A percentile compares a stretch with the other conserved stretches of the same genome.
phyloP scores from a whole-genome alignment of 371 early-diverging fungal species.

The Rhizopus arrhizus region DNA sequence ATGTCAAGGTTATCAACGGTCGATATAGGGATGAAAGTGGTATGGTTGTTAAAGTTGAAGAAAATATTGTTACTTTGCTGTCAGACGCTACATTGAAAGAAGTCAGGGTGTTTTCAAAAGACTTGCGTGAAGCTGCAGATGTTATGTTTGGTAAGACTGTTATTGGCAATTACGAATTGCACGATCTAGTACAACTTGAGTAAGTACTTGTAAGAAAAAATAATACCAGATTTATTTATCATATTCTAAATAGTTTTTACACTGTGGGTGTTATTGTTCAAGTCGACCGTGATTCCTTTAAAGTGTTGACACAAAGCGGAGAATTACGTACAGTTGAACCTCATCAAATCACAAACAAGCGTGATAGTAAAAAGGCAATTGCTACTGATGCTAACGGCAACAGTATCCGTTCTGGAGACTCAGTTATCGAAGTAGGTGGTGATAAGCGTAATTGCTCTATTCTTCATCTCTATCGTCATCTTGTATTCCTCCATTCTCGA shows the following conservation, averaged over 20 bases:
- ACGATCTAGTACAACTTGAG: slow-evolving; percentile 86
- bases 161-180: slow-evolving; percentile 72
- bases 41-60: slow-evolving; percentile 80
- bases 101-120: slow-evolving; percentile 84
- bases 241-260: slow-evolving; percentile 45
- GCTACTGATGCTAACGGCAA: slow-evolving; percentile 80
- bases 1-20: slow-evolving; percentile 93
- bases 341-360: slow-evolving; percentile 72
- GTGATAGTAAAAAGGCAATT: slow-evolving; percentile 68
- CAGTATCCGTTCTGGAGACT: slow-evolving; percentile 79
- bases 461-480: slow-evolving; percentile 70
- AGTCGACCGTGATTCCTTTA: slow-evolving; percentile 74
- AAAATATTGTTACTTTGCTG: slow-evolving; percentile 79
- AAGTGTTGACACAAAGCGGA: slow-evolving; percentile 82
- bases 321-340: slow-evolving; percentile 67
- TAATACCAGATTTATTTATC: neutral
- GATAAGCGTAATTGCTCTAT: slow-evolving; percentile 67
- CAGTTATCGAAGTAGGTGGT: slow-evolving; percentile 71
- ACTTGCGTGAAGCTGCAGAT: slow-evolving; percentile 76
- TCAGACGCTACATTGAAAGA: slow-evolving; percentile 78
- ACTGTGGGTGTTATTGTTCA: slow-evolving; percentile 86
- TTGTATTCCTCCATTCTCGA: slow-evolving; percentile 68
- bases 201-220: slow-evolving; percentile 31
- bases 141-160: slow-evolving; percentile 51
- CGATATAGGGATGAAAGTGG: slow-evolving; percentile 87